Conservation (phyloP, 2,329 filamentous ascomycete genomes). For the Trichoderma gracile region DNA sequence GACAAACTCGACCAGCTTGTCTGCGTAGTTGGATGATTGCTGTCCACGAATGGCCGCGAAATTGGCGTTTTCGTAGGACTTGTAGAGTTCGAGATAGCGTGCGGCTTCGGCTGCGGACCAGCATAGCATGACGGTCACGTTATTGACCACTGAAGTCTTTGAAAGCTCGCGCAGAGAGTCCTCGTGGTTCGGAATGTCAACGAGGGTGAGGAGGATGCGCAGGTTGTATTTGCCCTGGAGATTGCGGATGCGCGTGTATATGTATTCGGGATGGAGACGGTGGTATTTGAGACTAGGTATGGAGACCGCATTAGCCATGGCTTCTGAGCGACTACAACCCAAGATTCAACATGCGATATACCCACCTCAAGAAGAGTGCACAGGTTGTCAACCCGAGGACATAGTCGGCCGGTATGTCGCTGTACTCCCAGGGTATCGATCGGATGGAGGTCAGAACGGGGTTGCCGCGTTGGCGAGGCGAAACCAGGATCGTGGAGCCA, state of each 20-base stretch:
- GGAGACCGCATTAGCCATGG: constrained; percentile 5
- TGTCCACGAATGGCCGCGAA: constrained; percentile 82
- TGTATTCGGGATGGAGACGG: constrained; percentile 94
- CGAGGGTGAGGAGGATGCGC: constrained; percentile 83
- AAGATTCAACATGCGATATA: neutral
- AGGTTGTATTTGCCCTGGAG: constrained; percentile 85
- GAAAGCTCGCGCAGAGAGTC: constrained; percentile 85
- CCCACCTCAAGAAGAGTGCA: constrained; percentile 76
- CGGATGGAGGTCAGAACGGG: constrained; percentile 83
- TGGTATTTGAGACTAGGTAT: constrained; percentile 82
- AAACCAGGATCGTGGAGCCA: constrained; percentile 83
- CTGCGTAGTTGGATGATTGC: constrained; percentile 79
- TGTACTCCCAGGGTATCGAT: constrained; percentile 90
- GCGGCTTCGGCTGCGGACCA: constrained; percentile 95
- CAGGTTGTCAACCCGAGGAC: constrained; percentile 85
- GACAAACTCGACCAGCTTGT: constrained; percentile 87
- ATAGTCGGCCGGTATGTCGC: constrained; percentile 94
- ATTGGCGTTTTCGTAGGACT: constrained; percentile 83
- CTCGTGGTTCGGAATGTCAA: constrained; percentile 94
- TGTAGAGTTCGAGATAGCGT: constrained; percentile 91
- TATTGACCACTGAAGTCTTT: constrained; percentile 90
- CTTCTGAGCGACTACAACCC: rapidly evolving
- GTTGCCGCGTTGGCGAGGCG: constrained; percentile 90
- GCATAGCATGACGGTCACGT: constrained; percentile 86
- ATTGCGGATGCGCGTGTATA: constrained; percentile 86